Evolutionary conservation across 2,329 filamentous ascomycete species (phyloP).

Genomic region (Exophiala spinifera): DNA sequence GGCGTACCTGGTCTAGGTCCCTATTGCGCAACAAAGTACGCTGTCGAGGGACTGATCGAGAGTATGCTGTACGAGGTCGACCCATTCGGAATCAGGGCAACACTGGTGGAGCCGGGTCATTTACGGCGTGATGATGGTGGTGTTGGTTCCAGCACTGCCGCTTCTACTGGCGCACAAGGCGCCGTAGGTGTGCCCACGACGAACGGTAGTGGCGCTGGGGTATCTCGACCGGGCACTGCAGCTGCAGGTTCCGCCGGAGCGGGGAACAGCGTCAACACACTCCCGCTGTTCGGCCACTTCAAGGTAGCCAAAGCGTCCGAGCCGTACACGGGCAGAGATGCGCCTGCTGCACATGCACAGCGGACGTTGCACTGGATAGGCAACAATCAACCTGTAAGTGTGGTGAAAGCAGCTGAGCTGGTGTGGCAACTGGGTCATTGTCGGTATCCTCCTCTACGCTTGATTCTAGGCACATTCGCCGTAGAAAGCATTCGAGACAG

Average conservation of each 20-base stretch:
- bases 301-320: slow-evolving; percentile 81
- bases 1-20: slow-evolving; percentile 90
- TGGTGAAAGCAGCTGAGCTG: slow-evolving; percentile 86
- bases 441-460: slow-evolving; percentile 80
- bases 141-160: background rate
- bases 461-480: slow-evolving; percentile 89
- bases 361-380: slow-evolving; percentile 93
- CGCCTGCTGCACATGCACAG: slow-evolving; percentile 82
- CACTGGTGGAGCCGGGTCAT: slow-evolving; percentile 85
- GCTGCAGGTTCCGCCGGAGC: too few relatives aligned
- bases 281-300: slow-evolving; percentile 88
- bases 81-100: slow-evolving; percentile 86
- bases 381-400: slow-evolving; percentile 86
- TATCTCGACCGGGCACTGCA: too few relatives aligned
- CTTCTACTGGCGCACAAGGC: background rate
- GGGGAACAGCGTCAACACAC: slow-evolving; percentile 31
- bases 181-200: background rate
- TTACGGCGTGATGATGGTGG: slow-evolving; percentile 73
- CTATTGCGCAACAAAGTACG: slow-evolving; percentile 96
- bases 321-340: slow-evolving; percentile 72
- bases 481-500: slow-evolving; percentile 94
- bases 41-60: slow-evolving; percentile 91
- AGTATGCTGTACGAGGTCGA: slow-evolving; percentile 96
- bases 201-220: background rate
- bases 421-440: slow-evolving; percentile 95